Evolutionary conservation across 2,329 filamentous ascomycete genomes (phyloP).

Genomic region (Ascochyta fabae): DNA sequence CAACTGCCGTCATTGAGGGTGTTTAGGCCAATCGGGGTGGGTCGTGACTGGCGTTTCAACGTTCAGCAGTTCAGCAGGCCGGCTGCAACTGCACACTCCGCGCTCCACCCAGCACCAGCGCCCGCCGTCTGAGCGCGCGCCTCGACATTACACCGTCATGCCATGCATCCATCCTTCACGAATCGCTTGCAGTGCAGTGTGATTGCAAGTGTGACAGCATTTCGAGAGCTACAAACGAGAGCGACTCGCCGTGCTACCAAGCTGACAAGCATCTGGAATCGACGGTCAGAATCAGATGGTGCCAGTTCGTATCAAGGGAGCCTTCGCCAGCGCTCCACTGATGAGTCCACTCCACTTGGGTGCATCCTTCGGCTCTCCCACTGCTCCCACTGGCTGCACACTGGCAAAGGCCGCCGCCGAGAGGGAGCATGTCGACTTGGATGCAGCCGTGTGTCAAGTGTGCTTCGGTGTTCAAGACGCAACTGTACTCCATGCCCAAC

Average conservation of each 20-base stretch:
- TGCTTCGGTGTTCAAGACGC: conserved; percentile 12
- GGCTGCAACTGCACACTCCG: conserved; percentile 10
- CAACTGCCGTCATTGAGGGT: conserved; percentile 5
- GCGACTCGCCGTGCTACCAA: conserved; percentile 22
- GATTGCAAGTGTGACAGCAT: conserved; percentile 27
- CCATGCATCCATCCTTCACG: conserved; percentile 19
- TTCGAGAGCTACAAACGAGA: conserved; percentile 7
- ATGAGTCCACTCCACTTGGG: conserved; percentile 5
- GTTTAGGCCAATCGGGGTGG: conserved; percentile 5
- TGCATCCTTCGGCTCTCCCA: conserved; percentile 6
- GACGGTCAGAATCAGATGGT: conserved; percentile 21
- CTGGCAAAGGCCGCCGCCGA: conserved; percentile 7
- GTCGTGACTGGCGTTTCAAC: conserved; percentile 26
- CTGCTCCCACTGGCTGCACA: conserved; percentile 1
- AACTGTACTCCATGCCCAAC: conserved; percentile 20
- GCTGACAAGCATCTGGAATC: conserved; percentile 1
- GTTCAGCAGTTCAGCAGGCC: conserved; percentile 6
- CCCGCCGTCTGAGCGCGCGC: conserved; percentile 31
- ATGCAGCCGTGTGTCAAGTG: conserved; percentile 16
- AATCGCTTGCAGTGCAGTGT: conserved; percentile 23
- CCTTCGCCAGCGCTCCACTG: conserved; percentile 10
- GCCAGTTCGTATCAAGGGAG: conserved; percentile 14
- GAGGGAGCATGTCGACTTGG: conserved; percentile 9
- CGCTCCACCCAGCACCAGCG: conserved; percentile 22
- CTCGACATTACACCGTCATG: conserved; percentile 25